Percentiles rank a stretch among this genome's conserved stretches.
Evolutionary conservation across 768 basidiomycete genomes (phyloP).

Genomic region (Trametes punicea): DNA sequence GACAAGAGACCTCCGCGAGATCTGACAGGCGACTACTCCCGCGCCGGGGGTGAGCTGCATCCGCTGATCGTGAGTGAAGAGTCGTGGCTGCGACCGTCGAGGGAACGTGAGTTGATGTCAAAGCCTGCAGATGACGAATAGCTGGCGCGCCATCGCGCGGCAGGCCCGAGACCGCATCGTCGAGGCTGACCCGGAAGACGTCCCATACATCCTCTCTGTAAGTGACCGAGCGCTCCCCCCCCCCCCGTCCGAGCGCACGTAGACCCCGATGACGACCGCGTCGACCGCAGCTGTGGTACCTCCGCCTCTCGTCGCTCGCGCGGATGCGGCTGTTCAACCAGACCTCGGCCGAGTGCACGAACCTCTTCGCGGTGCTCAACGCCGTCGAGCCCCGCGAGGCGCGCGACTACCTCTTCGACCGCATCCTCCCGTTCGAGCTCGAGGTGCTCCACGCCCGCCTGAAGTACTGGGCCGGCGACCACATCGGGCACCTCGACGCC

Average conservation of each 20-base stretch:
- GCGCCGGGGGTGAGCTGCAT: constrained; percentile 69
- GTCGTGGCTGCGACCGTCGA: too few species aligned
- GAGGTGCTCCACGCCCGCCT: constrained; percentile 69
- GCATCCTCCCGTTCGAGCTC: constrained; percentile 53
- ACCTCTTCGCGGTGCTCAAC: constrained; percentile 70
- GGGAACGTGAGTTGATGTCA: neutral
- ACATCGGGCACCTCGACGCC: constrained; percentile 76
- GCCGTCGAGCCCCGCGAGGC: constrained; percentile 28
- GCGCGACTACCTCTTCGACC: constrained; percentile 58
- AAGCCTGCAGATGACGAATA: constrained; percentile 71
- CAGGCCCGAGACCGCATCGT: constrained; percentile 83
- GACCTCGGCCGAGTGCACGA: constrained; percentile 78
- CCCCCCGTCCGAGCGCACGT: neutral
- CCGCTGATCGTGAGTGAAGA: constrained; percentile 69
- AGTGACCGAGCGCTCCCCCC: constrained; percentile 28
- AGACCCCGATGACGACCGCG: neutral
- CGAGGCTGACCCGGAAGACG: constrained; percentile 63
- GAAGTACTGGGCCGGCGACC: constrained; percentile 80
- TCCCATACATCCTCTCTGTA: constrained; percentile 63
- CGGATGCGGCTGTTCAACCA: constrained; percentile 85
- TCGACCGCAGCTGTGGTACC: constrained; percentile 67
- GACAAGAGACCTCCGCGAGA: constrained; percentile 74
- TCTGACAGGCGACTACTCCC: constrained; percentile 56
- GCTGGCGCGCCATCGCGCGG: constrained; percentile 79
- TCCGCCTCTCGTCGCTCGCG: constrained; percentile 74